Percentiles rank a stretch among this genome's conserved stretches.
phyloP scores from a whole-genome alignment of 306 rosid species.

The Lablab purpureus region DNA sequence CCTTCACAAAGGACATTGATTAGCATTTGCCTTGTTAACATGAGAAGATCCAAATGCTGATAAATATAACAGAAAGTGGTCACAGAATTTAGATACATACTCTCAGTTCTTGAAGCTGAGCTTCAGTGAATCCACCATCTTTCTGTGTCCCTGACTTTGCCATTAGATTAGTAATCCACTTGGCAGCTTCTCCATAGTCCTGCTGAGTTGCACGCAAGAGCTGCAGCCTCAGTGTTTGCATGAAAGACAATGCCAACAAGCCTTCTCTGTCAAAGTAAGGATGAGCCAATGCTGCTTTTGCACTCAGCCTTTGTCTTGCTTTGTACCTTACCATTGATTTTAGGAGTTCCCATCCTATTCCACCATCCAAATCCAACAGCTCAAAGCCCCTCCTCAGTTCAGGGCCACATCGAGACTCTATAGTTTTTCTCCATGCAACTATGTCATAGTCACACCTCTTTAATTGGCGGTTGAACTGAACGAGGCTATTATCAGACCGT shows the following conservation, averaged over 20 bases:
- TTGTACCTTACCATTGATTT: constrained; percentile 90
- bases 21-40: neutral
- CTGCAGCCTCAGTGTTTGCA: constrained; percentile 82
- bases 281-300: constrained; percentile 88
- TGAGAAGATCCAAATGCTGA: neutral
- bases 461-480: constrained; percentile 91
- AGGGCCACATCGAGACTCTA: constrained; percentile 71
- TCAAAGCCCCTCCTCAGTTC: constrained; percentile 88
- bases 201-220: constrained; percentile 84
- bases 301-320: constrained; percentile 89
- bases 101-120: constrained; percentile 83
- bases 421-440: constrained; percentile 75
- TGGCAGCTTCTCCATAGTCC: constrained; percentile 88
- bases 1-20: neutral
- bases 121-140: constrained; percentile 97
- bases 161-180: constrained; percentile 80
- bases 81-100: constrained; percentile 47
- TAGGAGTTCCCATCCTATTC: constrained; percentile 93
- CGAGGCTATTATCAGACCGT: constrained; percentile 74
- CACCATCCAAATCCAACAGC: constrained; percentile 90
- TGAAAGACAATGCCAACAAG: constrained; percentile 77
- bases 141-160: constrained; percentile 89
- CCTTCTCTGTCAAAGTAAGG: constrained; percentile 91
- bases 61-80: neutral
- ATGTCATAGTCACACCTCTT: constrained; percentile 93